Base-by-base conservation (phyloP, 257 asterid species). In the Linaria vulgaris region DNA sequence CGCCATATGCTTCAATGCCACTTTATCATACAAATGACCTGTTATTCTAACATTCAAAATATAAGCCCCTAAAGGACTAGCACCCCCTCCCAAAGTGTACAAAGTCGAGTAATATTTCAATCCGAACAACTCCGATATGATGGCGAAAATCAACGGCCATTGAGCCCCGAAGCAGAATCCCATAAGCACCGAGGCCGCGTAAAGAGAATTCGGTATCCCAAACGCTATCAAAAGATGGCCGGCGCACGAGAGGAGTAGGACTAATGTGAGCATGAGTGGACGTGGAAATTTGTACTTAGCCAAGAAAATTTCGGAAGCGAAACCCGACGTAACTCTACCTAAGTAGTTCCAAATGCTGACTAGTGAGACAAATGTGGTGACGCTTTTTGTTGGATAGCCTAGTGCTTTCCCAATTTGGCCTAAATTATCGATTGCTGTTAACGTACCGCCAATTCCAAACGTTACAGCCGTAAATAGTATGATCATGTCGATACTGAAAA, bases 261-360 rank as follows among this genome's bases (percentile, higher is more conserved):
- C 76, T 6, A 71, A 3, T 0, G 86, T 74, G 9, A 82, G 80
- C 81, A 75, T 70, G 21, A 82, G 37, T 0, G 91, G 75, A 10
- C 85, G 72, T 0, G 86, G 91, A 30, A 79, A 69, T 25, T 67
- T 71, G 81, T 82, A 82, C 44, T 78, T 82, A 12, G 64, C 13
- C 59, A 79, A 56, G 57, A 84, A 59, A 43, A 72, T 54, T 61
- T 84, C 88, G 0, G 91, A 84, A 52, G 67, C 48, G 23, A 75
- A 84, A 0, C 91, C 86, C 0, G 84, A 52, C 1, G 59, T 25
- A 0, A 79, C 86, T 10, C 86, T 66, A 3, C 91, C 88, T 0
- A 82, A 71, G 44, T 82, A 84, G 59, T 76, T 76, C 91, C 91
- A 84, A 56, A 76, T 78, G 84, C 88, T 82, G 14, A 85, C 88